These are phyloP conservation scores for Phytophthora sp. DNA, from an alignment of 352 stramenopile genomes.

Conservation along the genomic window DNA sequence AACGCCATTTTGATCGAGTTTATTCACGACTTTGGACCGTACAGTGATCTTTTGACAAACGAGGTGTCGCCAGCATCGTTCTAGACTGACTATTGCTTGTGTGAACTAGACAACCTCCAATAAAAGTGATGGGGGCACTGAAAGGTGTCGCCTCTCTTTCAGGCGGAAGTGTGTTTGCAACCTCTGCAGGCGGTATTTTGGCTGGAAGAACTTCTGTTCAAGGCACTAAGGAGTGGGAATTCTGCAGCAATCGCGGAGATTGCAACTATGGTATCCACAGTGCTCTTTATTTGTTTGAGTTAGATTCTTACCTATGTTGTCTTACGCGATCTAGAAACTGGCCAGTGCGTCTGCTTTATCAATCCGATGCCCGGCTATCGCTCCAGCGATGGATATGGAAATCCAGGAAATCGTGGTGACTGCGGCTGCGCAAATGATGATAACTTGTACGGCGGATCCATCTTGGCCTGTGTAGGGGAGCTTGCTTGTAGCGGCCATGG, in stretches of 20 bases:
- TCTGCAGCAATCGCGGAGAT: constrained; percentile 89
- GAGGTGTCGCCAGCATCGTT: no score
- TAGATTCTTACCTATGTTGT: no score
- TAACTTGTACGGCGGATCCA: constrained; percentile 72
- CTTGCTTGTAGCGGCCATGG: constrained; percentile 79
- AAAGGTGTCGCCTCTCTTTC: constrained; percentile 41
- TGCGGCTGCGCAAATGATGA: constrained; percentile 89
- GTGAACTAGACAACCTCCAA: constrained; percentile 50
- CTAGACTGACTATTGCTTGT: constrained; percentile 6
- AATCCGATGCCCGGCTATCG: constrained; percentile 82
- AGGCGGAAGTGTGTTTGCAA: constrained; percentile 59
- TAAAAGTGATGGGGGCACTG: constrained; percentile 58
- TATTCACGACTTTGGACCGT: constrained; percentile 61
- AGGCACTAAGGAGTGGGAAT: constrained; percentile 90
- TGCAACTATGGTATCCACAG: constrained; percentile 72
- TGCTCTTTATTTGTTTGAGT: no score
- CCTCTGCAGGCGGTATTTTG: constrained; percentile 48
- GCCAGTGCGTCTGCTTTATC: constrained; percentile 60
- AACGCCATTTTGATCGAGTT: constrained; percentile 79
- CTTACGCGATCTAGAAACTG: constrained; percentile 55
- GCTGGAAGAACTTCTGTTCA: constrained; percentile 51
- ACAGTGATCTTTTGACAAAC: constrained; percentile 22
- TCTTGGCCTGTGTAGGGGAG: constrained; percentile 66
- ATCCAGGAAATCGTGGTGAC: constrained; percentile 86
- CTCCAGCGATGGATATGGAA: constrained; percentile 88